Conservation (phyloP, 1,284 basidiomycete genomes). For the Trametes sp. region DNA sequence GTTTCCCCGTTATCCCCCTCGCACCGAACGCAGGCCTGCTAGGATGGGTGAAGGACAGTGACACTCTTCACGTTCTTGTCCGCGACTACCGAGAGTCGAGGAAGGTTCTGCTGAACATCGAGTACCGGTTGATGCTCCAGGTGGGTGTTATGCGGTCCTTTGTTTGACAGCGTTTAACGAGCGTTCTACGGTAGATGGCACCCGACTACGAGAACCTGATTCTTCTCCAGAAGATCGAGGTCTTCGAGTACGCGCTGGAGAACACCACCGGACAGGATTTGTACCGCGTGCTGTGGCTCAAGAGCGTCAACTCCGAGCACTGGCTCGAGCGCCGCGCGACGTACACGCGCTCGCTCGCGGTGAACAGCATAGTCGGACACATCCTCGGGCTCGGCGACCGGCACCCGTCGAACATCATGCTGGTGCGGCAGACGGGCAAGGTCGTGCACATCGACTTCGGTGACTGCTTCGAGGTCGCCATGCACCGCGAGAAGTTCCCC, state of each 20-base stretch:
- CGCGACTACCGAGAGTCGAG: constrained; percentile 94
- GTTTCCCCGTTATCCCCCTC: constrained; percentile 93
- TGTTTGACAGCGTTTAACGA: background rate
- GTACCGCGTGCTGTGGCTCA: constrained; percentile 98
- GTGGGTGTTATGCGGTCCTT: constrained; percentile 44
- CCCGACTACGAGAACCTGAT: constrained; percentile 98
- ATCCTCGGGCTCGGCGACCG: constrained; percentile 98
- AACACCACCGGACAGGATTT: constrained; percentile 99
- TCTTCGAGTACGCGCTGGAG: constrained; percentile 98
- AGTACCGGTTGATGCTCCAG: constrained; percentile 98
- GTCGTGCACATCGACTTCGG: constrained; percentile 96
- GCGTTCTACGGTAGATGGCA: constrained; percentile 78
- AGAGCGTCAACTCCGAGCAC: constrained; percentile 94
- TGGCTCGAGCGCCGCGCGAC: constrained; percentile 98
- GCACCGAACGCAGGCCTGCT: constrained; percentile 96
- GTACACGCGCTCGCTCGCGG: constrained; percentile 94
- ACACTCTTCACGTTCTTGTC: constrained; percentile 98
- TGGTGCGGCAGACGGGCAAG: constrained; percentile 94
- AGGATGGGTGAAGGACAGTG: constrained; percentile 97
- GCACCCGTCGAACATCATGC: constrained; percentile 95
- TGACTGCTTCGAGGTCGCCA: constrained; percentile 94
- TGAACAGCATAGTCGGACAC: constrained; percentile 97
- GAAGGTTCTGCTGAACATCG: constrained; percentile 97
- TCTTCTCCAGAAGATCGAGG: constrained; percentile 97
- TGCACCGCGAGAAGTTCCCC: constrained; percentile 98